phyloP scores from a whole-genome alignment of 176 grass and related monocot species.

The Bothriochloa decipiens region DNA sequence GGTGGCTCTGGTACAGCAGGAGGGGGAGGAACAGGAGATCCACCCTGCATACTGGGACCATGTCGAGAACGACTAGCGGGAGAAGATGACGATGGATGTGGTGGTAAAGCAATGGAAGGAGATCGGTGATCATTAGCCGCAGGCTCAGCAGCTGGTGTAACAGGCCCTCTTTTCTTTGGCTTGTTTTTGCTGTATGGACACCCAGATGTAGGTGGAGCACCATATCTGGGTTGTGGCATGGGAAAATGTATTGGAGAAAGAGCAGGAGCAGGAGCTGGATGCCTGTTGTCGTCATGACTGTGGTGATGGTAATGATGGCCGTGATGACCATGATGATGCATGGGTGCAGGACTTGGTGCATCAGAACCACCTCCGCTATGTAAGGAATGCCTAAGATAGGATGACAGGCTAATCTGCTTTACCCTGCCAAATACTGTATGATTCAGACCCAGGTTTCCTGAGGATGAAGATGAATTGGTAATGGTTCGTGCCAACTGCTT shows the following conservation, averaged over 20 bases:
- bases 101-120: slow-evolving; percentile 38
- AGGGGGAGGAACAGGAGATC: slow-evolving; percentile 37
- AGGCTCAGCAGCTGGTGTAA: slow-evolving; percentile 49
- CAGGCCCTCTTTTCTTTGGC: slow-evolving; percentile 34
- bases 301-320: slow-evolving; percentile 60
- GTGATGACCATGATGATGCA: slow-evolving; percentile 54
- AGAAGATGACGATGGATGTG: slow-evolving; percentile 25
- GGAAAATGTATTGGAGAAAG: slow-evolving; percentile 11
- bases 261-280: slow-evolving; percentile 41
- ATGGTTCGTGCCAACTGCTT: slow-evolving; percentile 93
- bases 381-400: slow-evolving; percentile 87
- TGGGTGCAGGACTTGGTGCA: slow-evolving; percentile 76
- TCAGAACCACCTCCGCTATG: slow-evolving; percentile 52
- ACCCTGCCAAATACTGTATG: slow-evolving; percentile 90
- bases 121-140: slow-evolving; percentile 43
- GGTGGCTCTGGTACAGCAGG: slow-evolving; percentile 37
- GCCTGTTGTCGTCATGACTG: slow-evolving; percentile 34
- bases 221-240: slow-evolving; percentile 35
- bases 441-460: slow-evolving; percentile 93
- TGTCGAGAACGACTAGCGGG: slow-evolving; percentile 38
- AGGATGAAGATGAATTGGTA: slow-evolving; percentile 95
- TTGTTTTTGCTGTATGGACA: slow-evolving; percentile 56
- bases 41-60: slow-evolving; percentile 29
- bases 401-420: slow-evolving; percentile 96
- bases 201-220: slow-evolving; percentile 60